Percentiles rank a stretch among this genome's conserved stretches.
Evolutionary conservation across 2,329 filamentous ascomycete genomes (phyloP).

Genomic region (Raffaelea deltoideospora): DNA sequence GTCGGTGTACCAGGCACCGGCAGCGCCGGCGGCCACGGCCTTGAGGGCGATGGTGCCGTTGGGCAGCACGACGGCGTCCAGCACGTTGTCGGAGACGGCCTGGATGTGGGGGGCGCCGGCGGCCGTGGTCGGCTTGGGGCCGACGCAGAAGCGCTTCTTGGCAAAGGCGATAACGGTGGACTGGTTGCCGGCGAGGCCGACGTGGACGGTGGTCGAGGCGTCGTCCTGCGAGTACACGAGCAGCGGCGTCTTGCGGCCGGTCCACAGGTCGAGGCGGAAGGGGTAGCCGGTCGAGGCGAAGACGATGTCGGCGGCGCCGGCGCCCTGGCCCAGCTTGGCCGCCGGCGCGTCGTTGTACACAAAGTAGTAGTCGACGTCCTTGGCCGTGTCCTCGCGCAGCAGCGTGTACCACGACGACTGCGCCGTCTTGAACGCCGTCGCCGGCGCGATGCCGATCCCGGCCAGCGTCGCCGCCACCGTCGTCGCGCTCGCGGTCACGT

Average conservation of each 20-base stretch:
- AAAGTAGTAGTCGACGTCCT: constrained; percentile 19
- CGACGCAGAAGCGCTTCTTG: background rate
- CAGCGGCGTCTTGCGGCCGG: constrained; percentile 19
- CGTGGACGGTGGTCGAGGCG: constrained; percentile 15
- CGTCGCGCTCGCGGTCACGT: constrained; percentile 14
- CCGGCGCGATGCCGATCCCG: constrained; percentile 17
- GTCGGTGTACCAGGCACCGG: background rate
- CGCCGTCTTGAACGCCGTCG: constrained; percentile 11
- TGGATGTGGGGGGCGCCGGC: too few relatives aligned
- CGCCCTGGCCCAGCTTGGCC: too few relatives aligned
- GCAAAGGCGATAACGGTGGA: constrained; percentile 17
- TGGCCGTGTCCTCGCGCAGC: constrained; percentile 16
- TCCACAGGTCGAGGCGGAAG: constrained; percentile 23
- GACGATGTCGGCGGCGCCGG: too few relatives aligned
- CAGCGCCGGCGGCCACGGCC: background rate
- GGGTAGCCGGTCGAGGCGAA: constrained; percentile 1
- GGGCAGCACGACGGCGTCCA: background rate
- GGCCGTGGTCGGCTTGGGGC: background rate
- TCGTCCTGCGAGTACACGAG: constrained; percentile 4
- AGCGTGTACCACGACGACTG: constrained; percentile 20
- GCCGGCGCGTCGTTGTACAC: constrained; percentile 19
- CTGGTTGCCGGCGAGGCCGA: constrained; percentile 23
- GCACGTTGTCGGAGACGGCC: too few relatives aligned
- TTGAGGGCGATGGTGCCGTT: background rate
- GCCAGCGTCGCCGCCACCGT: constrained; percentile 17